Conservation (phyloP, 2,329 filamentous ascomycete species). For the Lachnellula occidentalis region DNA sequence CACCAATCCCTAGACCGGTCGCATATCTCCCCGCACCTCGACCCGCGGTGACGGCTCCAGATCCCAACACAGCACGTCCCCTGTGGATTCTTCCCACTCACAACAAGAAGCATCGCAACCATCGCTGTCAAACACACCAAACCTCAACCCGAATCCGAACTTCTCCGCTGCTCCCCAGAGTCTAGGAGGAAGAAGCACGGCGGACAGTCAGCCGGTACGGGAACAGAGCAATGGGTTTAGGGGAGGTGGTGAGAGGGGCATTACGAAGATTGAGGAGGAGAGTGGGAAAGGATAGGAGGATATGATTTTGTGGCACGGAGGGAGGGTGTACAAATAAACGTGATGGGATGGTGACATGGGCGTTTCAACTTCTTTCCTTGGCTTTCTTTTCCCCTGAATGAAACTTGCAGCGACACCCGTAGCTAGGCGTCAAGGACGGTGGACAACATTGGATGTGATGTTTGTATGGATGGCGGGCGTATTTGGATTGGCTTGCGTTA, state of each 20-base stretch:
- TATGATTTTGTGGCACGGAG: no score
- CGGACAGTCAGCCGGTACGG: slow-evolving; percentile 25
- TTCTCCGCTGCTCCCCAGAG: slow-evolving; percentile 11
- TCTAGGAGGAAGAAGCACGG: slow-evolving; percentile 20
- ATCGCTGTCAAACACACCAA: slow-evolving; percentile 11
- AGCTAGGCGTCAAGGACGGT: no score
- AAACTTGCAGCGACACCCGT: no score
- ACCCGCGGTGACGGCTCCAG: slow-evolving; percentile 12
- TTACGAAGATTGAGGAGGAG: slow-evolving; percentile 28
- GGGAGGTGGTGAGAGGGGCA: slow-evolving; percentile 24
- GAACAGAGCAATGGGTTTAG: slow-evolving; percentile 21
- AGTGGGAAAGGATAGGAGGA: background rate
- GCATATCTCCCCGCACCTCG: slow-evolving; percentile 22
- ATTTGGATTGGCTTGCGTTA: no score
- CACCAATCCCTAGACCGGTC: slow-evolving; percentile 14
- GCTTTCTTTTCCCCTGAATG: no score
- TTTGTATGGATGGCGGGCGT: no score
- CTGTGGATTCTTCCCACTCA: slow-evolving; percentile 44
- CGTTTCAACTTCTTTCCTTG: no score
- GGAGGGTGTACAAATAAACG: no score
- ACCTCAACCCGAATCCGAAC: slow-evolving; percentile 16
- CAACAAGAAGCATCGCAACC: slow-evolving; percentile 29
- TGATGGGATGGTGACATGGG: no score
- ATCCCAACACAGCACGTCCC: slow-evolving; percentile 11
- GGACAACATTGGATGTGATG: no score